phyloP scores from a whole-genome alignment of 2,329 filamentous ascomycete species.

The Phoma herbarum region DNA sequence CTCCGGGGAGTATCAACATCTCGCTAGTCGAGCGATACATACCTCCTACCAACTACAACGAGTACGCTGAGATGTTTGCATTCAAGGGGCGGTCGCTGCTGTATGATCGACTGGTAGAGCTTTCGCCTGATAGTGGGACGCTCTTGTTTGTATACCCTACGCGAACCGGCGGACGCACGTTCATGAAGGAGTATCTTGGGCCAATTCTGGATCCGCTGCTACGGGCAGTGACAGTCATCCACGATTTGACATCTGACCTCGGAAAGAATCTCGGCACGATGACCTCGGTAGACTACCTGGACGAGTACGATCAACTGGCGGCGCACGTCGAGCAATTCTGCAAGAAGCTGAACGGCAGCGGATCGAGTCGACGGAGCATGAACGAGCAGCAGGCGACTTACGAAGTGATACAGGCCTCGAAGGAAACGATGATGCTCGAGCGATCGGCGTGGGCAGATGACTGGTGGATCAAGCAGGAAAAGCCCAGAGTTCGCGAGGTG shows the following conservation, averaged over 20 bases:
- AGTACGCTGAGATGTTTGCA: slow-evolving; percentile 67
- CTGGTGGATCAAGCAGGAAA: slow-evolving; percentile 73
- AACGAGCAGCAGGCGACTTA: slow-evolving; percentile 46
- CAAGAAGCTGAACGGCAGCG: slow-evolving; percentile 41
- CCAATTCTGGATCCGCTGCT: slow-evolving; percentile 69
- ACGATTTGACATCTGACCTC: slow-evolving; percentile 66
- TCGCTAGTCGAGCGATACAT: slow-evolving; percentile 71
- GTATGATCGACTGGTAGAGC: slow-evolving; percentile 67
- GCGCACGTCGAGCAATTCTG: slow-evolving; percentile 44
- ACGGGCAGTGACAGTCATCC: slow-evolving; percentile 66
- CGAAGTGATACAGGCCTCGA: slow-evolving; percentile 61
- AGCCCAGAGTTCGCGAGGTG: slow-evolving; percentile 64
- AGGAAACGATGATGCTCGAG: slow-evolving; percentile 60
- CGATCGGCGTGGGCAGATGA: slow-evolving; percentile 65
- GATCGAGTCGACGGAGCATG: slow-evolving; percentile 40
- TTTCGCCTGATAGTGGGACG: slow-evolving; percentile 65
- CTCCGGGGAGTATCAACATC: slow-evolving; percentile 67
- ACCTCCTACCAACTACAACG: slow-evolving; percentile 66
- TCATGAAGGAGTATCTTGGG: slow-evolving; percentile 67
- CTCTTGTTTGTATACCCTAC: slow-evolving; percentile 71
- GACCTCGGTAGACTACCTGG: slow-evolving; percentile 62
- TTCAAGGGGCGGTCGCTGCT: slow-evolving; percentile 63
- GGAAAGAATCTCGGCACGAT: slow-evolving; percentile 64
- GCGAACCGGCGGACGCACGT: slow-evolving; percentile 63
- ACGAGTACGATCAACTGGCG: slow-evolving; percentile 63